Conservation (phyloP, 352 stramenopile genomes). For the Pythium brachiatum region DNA sequence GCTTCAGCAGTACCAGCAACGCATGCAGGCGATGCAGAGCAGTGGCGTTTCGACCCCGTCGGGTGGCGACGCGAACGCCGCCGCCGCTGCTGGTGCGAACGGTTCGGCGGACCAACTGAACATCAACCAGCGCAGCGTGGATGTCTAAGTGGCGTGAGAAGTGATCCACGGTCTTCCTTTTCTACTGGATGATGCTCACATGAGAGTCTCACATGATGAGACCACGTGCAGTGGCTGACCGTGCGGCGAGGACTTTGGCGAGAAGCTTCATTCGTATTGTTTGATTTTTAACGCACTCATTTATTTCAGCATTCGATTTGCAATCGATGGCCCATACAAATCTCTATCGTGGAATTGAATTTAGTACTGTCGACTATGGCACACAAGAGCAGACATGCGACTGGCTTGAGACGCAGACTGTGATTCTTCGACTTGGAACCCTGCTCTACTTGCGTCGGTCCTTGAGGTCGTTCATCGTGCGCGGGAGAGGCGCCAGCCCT, state of each 20-base stretch:
- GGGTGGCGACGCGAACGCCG: slow-evolving; percentile 40
- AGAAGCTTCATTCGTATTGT: slow-evolving; percentile 12
- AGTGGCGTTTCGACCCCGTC: slow-evolving; percentile 41
- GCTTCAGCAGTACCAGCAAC: slow-evolving; percentile 88
- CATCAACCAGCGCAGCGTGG: slow-evolving; percentile 73
- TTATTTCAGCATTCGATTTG: slow-evolving; percentile 27
- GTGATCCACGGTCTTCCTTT: neutral
- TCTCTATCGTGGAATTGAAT: neutral
- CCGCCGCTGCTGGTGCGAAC: slow-evolving; percentile 27
- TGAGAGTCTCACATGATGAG: too few species aligned
- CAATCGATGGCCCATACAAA: neutral
- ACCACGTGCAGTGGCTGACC: neutral
- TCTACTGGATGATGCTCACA: too few species aligned
- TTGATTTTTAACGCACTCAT: slow-evolving; percentile 28
- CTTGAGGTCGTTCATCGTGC: slow-evolving; percentile 40
- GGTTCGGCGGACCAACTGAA: slow-evolving; percentile 60
- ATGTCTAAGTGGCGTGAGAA: slow-evolving; percentile 42
- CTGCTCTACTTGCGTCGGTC: slow-evolving; percentile 25
- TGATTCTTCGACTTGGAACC: neutral
- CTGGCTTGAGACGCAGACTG: neutral
- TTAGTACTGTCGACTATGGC: slow-evolving; percentile 1
- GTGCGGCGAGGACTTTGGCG: neutral
- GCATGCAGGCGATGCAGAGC: slow-evolving; percentile 65
- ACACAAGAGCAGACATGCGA: neutral
- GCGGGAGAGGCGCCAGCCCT: slow-evolving; percentile 40